Percentiles rank a stretch among this genome's conserved stretches.
Conservation (phyloP, 106 monocot genomes). For the Amphibolis antarctica region DNA sequence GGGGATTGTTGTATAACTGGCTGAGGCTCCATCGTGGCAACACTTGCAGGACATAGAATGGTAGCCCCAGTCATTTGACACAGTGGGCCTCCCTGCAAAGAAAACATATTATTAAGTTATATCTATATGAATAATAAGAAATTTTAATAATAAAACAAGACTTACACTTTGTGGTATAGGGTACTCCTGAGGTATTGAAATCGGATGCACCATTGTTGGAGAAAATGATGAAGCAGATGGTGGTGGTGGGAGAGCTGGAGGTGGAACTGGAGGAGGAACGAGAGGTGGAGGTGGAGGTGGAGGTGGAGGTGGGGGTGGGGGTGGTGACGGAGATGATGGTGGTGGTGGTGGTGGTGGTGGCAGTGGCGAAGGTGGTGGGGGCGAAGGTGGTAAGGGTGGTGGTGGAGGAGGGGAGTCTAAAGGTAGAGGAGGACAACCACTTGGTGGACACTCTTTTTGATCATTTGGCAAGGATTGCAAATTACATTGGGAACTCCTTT, state of each 20-base stretch:
- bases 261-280: conserved; percentile 28
- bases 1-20: conserved; percentile 39
- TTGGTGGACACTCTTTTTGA: conserved; percentile 19
- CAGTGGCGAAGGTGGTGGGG: conserved; percentile 36
- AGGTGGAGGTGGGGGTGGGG: conserved; percentile 32
- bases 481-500: conserved; percentile 7
- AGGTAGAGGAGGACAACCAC: conserved; percentile 33
- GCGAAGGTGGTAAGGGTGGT: conserved; percentile 29
- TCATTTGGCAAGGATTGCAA: conserved; percentile 6
- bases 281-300: conserved; percentile 28
- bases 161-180: conserved; percentile 51
- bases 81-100: conserved; percentile 29
- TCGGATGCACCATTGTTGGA: conserved; percentile 20
- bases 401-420: conserved; percentile 37
- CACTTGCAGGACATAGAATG: conserved; percentile 16
- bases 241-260: conserved; percentile 24
- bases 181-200: conserved; percentile 34
- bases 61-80: conserved; percentile 27
- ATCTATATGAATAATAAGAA: neutral
- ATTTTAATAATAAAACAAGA: conserved; percentile 4
- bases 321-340: conserved; percentile 34
- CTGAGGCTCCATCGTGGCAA: conserved; percentile 33
- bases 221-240: conserved; percentile 12
- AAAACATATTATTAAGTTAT: neutral
- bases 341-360: conserved; percentile 32